Evolutionary conservation across 257 asterid genomes (phyloP).

Genomic region (Salvia rosmarinus): DNA sequence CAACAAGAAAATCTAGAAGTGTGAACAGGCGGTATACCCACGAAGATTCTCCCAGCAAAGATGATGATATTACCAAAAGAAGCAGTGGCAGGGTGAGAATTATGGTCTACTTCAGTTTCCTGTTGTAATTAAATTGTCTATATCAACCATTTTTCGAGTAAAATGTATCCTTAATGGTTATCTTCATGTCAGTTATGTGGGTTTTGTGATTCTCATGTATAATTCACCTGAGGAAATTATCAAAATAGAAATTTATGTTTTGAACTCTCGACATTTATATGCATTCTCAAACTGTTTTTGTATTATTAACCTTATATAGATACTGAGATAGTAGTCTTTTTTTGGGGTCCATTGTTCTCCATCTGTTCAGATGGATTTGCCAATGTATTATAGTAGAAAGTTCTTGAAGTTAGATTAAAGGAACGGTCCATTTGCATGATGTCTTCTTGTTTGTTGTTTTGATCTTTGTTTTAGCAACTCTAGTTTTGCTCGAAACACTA

Average conservation of each 20-base stretch:
- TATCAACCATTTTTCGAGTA: constrained; percentile 1
- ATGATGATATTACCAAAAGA: constrained; percentile 57
- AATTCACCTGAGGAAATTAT: constrained; percentile 21
- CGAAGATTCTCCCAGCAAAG: constrained; percentile 71
- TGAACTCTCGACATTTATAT: constrained; percentile 29
- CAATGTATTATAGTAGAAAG: constrained; percentile 14
- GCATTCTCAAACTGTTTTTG: constrained; percentile 24
- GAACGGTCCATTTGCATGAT: constrained; percentile 13
- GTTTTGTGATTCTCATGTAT: neutral
- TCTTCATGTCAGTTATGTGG: constrained; percentile 15
- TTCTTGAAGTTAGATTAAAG: constrained; percentile 8
- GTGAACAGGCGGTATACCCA: constrained; percentile 51
- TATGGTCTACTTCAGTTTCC: constrained; percentile 27
- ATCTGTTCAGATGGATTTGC: constrained; percentile 15
- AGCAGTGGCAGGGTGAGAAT: constrained; percentile 66
- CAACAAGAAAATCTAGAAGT: constrained; percentile 67
- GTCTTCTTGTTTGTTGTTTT: constrained; percentile 24
- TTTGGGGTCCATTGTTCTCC: constrained; percentile 4
- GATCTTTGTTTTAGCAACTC: constrained; percentile 3
- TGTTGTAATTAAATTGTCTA: constrained; percentile 15
- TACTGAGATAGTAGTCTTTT: neutral
- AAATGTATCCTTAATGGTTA: neutral
- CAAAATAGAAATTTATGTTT: constrained; percentile 3
- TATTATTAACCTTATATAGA: constrained; percentile 21
- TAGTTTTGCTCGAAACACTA: neutral